A percentile compares a stretch with the other conserved stretches of the same genome.
Conservation (phyloP, 2,329 filamentous ascomycete species). For the Uncinocarpus reesii region DNA sequence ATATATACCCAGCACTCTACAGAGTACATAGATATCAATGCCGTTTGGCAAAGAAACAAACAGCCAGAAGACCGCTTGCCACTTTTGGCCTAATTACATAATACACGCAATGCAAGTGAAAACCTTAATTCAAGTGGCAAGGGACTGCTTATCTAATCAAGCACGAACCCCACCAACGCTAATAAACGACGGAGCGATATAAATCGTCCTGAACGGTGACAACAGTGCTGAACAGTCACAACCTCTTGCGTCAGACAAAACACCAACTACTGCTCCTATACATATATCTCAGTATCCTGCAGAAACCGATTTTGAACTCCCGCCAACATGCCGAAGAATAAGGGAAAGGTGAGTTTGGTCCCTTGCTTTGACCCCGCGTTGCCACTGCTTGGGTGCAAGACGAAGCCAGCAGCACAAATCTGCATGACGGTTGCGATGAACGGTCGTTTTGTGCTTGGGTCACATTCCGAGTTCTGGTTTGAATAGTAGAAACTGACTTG, state of each 20-base stretch:
- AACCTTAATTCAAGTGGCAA: slow-evolving; percentile 12
- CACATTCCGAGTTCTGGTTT: not conserved
- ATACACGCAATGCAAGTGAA: too few species aligned
- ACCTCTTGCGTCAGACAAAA: not conserved
- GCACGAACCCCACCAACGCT: slow-evolving; percentile 7
- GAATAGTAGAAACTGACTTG: not conserved
- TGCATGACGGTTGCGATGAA: too few species aligned
- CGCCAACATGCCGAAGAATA: slow-evolving; percentile 88
- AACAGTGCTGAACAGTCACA: not conserved
- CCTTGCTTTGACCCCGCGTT: slow-evolving; percentile 18
- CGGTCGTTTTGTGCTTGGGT: too few species aligned
- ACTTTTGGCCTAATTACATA: not conserved
- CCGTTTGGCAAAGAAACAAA: too few species aligned
- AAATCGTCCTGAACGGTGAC: not conserved
- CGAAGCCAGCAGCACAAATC: not conserved
- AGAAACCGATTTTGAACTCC: slow-evolving; percentile 10
- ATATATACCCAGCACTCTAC: too few species aligned
- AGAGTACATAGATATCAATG: too few species aligned
- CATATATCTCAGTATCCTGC: too few species aligned
- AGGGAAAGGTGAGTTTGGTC: slow-evolving; percentile 72
- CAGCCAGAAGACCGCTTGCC: too few species aligned
- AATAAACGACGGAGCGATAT: slow-evolving; percentile 3
- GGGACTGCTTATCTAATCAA: slow-evolving; percentile 8
- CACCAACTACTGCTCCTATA: too few species aligned
- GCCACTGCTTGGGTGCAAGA: not conserved